A percentile compares a stretch with the other conserved stretches of the same genome.
These are phyloP conservation scores for Aspergillus eucalypticola DNA, from an alignment of 2,329 filamentous ascomycete genomes.

Conservation along the genomic window DNA sequence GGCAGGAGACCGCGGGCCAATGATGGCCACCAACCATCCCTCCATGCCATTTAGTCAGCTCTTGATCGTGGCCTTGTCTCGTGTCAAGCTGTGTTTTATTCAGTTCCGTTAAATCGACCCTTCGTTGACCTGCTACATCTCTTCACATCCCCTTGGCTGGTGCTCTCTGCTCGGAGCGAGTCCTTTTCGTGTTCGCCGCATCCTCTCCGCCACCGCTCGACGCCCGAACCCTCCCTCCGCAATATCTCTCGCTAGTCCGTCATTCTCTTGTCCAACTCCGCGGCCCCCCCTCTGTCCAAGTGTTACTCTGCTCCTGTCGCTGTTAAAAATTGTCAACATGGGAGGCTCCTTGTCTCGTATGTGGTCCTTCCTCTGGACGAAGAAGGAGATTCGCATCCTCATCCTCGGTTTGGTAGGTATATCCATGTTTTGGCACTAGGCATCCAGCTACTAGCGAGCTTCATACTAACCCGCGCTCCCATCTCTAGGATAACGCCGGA, in stretches of 20 bases:
- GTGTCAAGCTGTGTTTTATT: neutral
- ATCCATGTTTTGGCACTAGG: slow-evolving; percentile 13
- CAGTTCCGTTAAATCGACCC: neutral
- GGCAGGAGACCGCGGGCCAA: slow-evolving; percentile 22
- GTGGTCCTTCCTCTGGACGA: slow-evolving; percentile 78
- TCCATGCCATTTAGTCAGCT: slow-evolving; percentile 26
- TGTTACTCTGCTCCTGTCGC: slow-evolving; percentile 4
- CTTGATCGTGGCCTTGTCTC: slow-evolving; percentile 5
- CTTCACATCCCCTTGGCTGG: neutral
- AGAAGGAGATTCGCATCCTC: slow-evolving; percentile 97
- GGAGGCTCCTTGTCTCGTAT: slow-evolving; percentile 59
- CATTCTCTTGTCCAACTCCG: slow-evolving; percentile 1
- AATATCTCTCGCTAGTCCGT: neutral
- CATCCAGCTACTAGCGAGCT: slow-evolving; percentile 10
- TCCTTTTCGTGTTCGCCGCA: slow-evolving; percentile 7
- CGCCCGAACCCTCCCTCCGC: neutral
- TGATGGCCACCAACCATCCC: slow-evolving; percentile 15
- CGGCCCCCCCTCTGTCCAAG: slow-evolving; percentile 3
- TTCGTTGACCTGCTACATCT: neutral
- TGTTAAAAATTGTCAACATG: slow-evolving; percentile 43
- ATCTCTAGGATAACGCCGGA: slow-evolving; percentile 84
- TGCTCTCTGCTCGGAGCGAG: neutral
- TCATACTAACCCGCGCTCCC: slow-evolving; percentile 18
- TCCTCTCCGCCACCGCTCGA: slow-evolving; percentile 5
- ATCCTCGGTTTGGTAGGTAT: slow-evolving; percentile 82